Evolutionary conservation across 2,329 filamentous ascomycete species (phyloP).

Genomic region (Alternaria dauci): DNA sequence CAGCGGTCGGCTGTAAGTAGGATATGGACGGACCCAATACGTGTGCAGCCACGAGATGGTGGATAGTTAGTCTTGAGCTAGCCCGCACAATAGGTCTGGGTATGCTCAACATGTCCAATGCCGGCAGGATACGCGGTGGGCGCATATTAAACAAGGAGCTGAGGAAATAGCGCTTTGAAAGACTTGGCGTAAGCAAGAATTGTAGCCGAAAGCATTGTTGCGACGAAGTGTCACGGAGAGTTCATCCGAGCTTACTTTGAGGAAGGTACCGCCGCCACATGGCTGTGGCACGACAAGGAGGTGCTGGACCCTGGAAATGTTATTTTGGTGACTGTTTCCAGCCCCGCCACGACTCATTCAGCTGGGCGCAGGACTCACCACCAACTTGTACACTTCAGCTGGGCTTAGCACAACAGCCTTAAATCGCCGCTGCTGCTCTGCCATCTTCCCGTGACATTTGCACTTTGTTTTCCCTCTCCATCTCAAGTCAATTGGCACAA

Average conservation of each 20-base stretch:
- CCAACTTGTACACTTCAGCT: constrained; percentile 17
- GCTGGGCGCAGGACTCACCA: constrained; percentile 20
- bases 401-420: constrained; percentile 7
- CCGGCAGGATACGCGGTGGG: too few species aligned
- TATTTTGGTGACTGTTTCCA: constrained; percentile 18
- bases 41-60: too few species aligned
- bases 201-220: background rate
- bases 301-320: constrained; percentile 18
- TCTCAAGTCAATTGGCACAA: constrained; percentile 19
- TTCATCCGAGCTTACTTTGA: background rate
- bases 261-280: constrained; percentile 9
- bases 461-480: background rate
- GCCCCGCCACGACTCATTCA: constrained; percentile 31
- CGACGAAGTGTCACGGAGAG: background rate
- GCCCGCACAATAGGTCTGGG: too few species aligned
- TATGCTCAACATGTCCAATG: too few species aligned
- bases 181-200: background rate
- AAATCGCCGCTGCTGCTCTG: constrained; percentile 1
- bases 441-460: background rate
- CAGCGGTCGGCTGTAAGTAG: too few species aligned
- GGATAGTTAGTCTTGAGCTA: too few species aligned
- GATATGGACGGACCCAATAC: too few species aligned
- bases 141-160: too few species aligned
- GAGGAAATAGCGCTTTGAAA: background rate
- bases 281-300: constrained; percentile 10